Evolutionary conservation across 2,329 filamentous ascomycete genomes (phyloP), one percentile per base, ranked within the genome.

Genomic region (Aspergillus niger): DNA sequence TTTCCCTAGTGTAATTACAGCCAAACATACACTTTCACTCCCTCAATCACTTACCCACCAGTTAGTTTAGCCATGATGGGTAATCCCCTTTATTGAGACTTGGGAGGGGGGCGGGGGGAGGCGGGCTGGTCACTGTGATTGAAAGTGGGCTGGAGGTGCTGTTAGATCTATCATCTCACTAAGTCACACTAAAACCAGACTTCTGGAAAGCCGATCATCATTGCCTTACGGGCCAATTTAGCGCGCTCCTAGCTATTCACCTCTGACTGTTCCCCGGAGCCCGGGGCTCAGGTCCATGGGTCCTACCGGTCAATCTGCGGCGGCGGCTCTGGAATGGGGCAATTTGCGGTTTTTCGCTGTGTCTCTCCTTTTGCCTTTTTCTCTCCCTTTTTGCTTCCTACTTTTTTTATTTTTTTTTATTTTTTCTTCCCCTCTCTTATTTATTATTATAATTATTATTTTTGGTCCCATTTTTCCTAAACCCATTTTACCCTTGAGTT

Each of bases 141-240:
- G 63, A 52, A 63, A 61, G 48, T 59, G 43, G 61, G 59, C 47
- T 62, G 55, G 39, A 55, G 58, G 53, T 52, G 60, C 50, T 63
- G 67, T 71, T 67, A 74, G 72, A 75, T 75, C 73, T 75, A 74
- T 75, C 73, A 74, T 74, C 72, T 74, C 67, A 69, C 69, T 69
- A 70, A 69, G 61, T 67, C 59, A 57, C 69, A 72, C 71, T 73
- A 72, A 71, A 55, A 69, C 72, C 72, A 73, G 60, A 69, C 57
- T 65, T 69, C 67, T 72, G 72, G 71, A 72, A 73, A 70, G 65
- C 65, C 62, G 72, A 75, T 74, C 70, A 71, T 71, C 67, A 65
- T 69, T 66, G 60, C 69, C 68, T 70, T 68, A 72, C 68, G 69
- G 64, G 59, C 61, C 62, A 54, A 58, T 59, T 73, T 74, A 73